Evolutionary conservation across 495 filamentous ascomycete species (phyloP).

Genomic region (Aspergillus conjunctus): DNA sequence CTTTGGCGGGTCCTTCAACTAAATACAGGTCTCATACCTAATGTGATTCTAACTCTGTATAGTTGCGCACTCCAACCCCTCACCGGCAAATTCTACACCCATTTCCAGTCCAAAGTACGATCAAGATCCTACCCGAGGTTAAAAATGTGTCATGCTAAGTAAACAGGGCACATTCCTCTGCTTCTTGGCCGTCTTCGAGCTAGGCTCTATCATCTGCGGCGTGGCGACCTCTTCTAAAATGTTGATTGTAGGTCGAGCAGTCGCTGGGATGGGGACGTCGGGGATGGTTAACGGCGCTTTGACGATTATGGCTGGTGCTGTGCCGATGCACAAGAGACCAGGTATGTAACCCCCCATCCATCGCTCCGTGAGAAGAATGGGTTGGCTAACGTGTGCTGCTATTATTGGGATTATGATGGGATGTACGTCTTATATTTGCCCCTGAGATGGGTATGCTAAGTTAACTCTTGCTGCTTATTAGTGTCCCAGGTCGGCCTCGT

Average conservation of each 20-base stretch:
- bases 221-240: conserved; percentile 44
- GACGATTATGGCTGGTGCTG: conserved; percentile 51
- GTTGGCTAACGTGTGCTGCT: too few species aligned
- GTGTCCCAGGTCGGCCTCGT: conserved; percentile 42
- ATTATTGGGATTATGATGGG: conserved; percentile 4
- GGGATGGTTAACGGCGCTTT: conserved; percentile 55
- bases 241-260: conserved; percentile 49
- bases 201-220: conserved; percentile 49
- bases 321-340: conserved; percentile 43
- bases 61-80: conserved; percentile 49
- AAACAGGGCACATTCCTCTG: conserved; percentile 34
- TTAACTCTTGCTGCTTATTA: conserved; percentile 5
- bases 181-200: conserved; percentile 44
- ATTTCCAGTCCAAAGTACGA: conserved; percentile 37
- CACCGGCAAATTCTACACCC: conserved; percentile 49
- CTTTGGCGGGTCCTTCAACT: too few species aligned
- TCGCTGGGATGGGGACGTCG: conserved; percentile 45
- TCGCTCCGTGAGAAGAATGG: too few species aligned
- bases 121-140: too few species aligned
- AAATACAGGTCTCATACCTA: too few species aligned
- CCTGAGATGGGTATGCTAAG: too few species aligned
- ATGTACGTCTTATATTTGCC: conserved; percentile 4
- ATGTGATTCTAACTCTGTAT: too few species aligned
- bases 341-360: too few species aligned
- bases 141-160: too few species aligned